Evolutionary conservation across 1,284 basidiomycete genomes (phyloP).

Genomic region (Coniophora puteana): DNA sequence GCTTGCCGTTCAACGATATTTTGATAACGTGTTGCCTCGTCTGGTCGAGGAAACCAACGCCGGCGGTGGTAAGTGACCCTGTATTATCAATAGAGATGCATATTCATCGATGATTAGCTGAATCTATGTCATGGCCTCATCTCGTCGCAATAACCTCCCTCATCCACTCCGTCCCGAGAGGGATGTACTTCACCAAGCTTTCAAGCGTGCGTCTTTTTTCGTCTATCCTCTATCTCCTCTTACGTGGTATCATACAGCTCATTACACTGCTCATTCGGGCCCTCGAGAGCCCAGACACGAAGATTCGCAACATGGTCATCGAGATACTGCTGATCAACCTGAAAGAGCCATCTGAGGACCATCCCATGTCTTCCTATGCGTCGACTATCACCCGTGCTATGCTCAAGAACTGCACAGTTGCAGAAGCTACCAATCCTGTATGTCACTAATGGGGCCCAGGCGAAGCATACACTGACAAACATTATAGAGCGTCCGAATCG

Average conservation of each 20-base stretch:
- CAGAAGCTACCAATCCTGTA: constrained; percentile 53
- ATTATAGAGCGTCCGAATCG: constrained; percentile 65
- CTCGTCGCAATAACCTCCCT: constrained; percentile 84
- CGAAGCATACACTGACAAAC: not conserved
- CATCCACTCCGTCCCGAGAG: constrained; percentile 77
- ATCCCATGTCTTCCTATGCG: constrained; percentile 64
- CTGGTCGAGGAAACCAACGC: constrained; percentile 62
- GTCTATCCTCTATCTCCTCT: not conserved
- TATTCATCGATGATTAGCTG: too few relatives aligned
- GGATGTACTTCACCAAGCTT: constrained; percentile 68
- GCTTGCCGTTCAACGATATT: constrained; percentile 83
- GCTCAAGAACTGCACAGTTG: constrained; percentile 54
- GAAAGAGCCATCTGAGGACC: constrained; percentile 51
- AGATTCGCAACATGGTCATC: constrained; percentile 78
- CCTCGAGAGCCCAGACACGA: constrained; percentile 71
- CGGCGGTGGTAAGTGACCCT: constrained; percentile 34
- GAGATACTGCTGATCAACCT: constrained; percentile 75
- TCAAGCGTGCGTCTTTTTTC: constrained; percentile 45
- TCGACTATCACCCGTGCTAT: constrained; percentile 68
- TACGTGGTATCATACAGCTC: constrained; percentile 47
- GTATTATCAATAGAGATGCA: too few relatives aligned
- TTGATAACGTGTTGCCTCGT: constrained; percentile 71
- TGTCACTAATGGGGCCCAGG: constrained; percentile 18
- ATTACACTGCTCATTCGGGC: constrained; percentile 88
- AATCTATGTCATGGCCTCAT: too few relatives aligned